Conservation (phyloP, 345 rosid species). For the Aquilaria yunnanensis region DNA sequence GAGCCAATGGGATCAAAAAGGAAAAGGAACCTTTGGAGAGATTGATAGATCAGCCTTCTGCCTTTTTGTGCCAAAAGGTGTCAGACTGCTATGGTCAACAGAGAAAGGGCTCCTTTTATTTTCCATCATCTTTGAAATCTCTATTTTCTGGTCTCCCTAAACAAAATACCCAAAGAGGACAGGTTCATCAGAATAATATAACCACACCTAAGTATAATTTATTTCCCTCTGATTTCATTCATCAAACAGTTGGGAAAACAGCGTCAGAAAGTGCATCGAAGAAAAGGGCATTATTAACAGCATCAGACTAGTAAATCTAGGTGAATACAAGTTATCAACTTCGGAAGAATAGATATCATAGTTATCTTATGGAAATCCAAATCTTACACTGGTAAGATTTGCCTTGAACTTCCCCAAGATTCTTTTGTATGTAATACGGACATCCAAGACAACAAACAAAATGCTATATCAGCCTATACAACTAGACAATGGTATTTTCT, state of each 20-base stretch:
- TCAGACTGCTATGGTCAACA: slow-evolving; percentile 48
- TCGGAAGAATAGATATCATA: not conserved
- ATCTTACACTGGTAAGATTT: too few species aligned
- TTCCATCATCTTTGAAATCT: slow-evolving; percentile 93
- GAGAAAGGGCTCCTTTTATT: slow-evolving; percentile 66
- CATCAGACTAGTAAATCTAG: not conserved
- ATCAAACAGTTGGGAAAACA: not conserved
- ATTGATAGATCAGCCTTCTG: slow-evolving; percentile 69
- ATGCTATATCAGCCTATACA: too few species aligned
- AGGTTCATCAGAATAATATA: not conserved
- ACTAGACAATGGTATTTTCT: too few species aligned
- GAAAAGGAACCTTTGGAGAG: slow-evolving; percentile 57
- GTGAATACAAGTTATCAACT: not conserved
- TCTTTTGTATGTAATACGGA: too few species aligned
- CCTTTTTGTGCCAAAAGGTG: slow-evolving; percentile 56
- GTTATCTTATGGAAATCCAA: not conserved
- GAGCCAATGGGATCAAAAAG: not conserved
- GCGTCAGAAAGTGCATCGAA: not conserved
- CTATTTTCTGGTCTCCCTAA: slow-evolving; percentile 39
- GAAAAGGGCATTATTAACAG: not conserved
- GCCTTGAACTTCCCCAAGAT: too few species aligned
- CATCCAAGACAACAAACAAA: too few species aligned
- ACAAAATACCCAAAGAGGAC: slow-evolving; percentile 13
- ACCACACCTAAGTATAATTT: not conserved
- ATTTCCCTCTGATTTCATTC: not conserved